A percentile compares a stretch with the other conserved stretches of the same genome.
These are phyloP conservation scores for Exophiala lecanii-corni DNA, from an alignment of 2,329 filamentous ascomycete species.

Conservation along the genomic window DNA sequence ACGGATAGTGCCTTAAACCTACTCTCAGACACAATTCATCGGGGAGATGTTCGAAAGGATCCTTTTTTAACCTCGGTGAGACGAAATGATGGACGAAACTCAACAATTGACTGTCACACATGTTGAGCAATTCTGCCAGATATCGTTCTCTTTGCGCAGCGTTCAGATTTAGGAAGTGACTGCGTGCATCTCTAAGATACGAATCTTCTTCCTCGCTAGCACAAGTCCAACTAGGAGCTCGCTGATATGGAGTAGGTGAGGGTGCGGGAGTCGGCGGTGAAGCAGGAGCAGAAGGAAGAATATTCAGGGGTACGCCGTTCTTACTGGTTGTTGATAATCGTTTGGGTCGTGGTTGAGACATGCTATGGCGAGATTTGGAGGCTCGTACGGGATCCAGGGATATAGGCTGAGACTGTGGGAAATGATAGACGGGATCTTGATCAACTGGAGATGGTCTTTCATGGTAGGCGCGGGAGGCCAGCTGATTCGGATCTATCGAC, in stretches of 20 bases:
- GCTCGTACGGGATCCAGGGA: conserved; percentile 30
- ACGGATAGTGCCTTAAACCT: conserved; percentile 33
- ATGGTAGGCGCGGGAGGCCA: conserved; percentile 16
- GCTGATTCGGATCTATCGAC: conserved; percentile 22
- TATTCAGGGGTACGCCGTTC: conserved; percentile 53
- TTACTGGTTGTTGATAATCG: conserved; percentile 23
- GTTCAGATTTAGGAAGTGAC: conserved; percentile 73
- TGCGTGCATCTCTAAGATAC: conserved; percentile 71
- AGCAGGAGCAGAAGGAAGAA: conserved; percentile 60
- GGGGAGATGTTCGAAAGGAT: conserved; percentile 86
- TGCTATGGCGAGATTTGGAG: conserved; percentile 30
- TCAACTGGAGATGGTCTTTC: conserved; percentile 28
- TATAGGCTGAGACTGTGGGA: conserved; percentile 30
- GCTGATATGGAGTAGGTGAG: conserved; percentile 59
- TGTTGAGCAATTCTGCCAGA: conserved; percentile 80
- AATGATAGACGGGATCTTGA: conserved; percentile 31
- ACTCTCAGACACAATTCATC: conserved; percentile 89
- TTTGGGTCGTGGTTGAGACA: conserved; percentile 28
- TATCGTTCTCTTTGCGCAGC: conserved; percentile 73
- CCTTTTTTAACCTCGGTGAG: conserved; percentile 88
- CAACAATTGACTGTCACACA: conserved; percentile 91
- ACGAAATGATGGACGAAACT: conserved; percentile 97
- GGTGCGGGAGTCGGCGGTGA: conserved; percentile 65
- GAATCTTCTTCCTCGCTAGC: conserved; percentile 68
- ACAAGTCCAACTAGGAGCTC: conserved; percentile 48